phyloP scores from a whole-genome alignment of 1,139 yeast species.

The Saccharomyces pastorianus region DNA sequence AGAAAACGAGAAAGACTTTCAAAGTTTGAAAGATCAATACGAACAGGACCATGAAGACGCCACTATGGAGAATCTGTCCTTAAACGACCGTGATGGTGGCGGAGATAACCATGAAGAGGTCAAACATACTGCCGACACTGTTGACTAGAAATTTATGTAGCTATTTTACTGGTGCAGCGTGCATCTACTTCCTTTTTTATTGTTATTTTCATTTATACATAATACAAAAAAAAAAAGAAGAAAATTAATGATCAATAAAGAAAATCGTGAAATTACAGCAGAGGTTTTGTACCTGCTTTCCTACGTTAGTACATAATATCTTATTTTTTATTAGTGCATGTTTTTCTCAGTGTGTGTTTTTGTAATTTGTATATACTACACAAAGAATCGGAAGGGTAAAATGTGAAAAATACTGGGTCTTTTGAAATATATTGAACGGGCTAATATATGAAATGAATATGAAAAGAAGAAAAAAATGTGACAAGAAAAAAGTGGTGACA shows the following conservation, averaged over 20 bases:
- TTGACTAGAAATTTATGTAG: constrained; percentile 21
- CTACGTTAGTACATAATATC: not conserved
- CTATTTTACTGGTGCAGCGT: not conserved
- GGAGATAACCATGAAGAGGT: constrained; percentile 9
- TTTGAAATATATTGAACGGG: not conserved
- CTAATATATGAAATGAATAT: not conserved
- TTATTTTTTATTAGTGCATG: not conserved
- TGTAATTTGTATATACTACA: not conserved
- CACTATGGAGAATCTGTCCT: constrained; percentile 9
- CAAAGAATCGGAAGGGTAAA: not conserved
- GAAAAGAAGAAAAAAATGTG: not conserved
- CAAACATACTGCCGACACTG: constrained; percentile 30
- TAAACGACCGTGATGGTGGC: constrained; percentile 10
- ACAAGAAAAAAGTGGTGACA: not conserved
- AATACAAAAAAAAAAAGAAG: not conserved
- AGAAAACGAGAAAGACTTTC: constrained; percentile 66
- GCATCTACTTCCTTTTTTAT: not conserved
- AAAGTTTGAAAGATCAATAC: constrained; percentile 43
- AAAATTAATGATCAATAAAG: not conserved
- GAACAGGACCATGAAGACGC: constrained; percentile 14
- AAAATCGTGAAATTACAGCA: not conserved
- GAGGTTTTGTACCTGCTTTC: no score
- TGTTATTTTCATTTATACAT: not conserved
- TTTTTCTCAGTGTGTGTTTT: not conserved
- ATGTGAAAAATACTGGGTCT: not conserved